These are phyloP conservation scores for Pleurotus cornucopiae DNA, from an alignment of 768 basidiomycete genomes.

Conservation along the genomic window DNA sequence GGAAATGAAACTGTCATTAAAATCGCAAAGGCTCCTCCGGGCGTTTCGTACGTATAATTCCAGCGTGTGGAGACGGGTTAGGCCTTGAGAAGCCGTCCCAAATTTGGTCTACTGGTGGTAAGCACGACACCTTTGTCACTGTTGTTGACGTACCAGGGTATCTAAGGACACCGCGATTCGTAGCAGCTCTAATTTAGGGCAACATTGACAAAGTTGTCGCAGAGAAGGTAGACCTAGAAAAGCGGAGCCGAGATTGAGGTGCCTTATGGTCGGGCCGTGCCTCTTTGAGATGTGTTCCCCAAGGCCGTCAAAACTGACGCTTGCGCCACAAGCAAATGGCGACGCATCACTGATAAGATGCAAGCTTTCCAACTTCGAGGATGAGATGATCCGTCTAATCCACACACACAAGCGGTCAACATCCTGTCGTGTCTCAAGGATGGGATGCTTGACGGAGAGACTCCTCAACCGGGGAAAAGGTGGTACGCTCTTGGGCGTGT, in stretches of 20 bases:
- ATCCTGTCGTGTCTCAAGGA: slow-evolving; percentile 15
- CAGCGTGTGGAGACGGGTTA: background rate
- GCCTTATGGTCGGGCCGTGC: slow-evolving; percentile 24
- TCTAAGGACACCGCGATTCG: background rate
- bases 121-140: background rate
- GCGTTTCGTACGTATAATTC: background rate
- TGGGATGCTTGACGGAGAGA: slow-evolving; percentile 25
- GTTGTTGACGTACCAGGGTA: background rate
- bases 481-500: slow-evolving; percentile 17
- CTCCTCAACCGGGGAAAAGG: slow-evolving; percentile 24
- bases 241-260: slow-evolving; percentile 20
- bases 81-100: background rate
- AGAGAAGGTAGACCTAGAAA: slow-evolving; percentile 21
- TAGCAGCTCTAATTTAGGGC: slow-evolving; percentile 17
- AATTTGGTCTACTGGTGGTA: background rate
- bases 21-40: background rate
- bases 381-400: slow-evolving; percentile 27
- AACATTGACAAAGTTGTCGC: slow-evolving; percentile 13
- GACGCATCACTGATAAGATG: slow-evolving; percentile 14
- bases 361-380: slow-evolving; percentile 26
- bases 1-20: background rate
- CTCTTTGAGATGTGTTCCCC: slow-evolving; percentile 26
- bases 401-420: slow-evolving; percentile 28
- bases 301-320: slow-evolving; percentile 28
- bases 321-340: background rate